Base-by-base conservation (phyloP, 495 filamentous ascomycete genomes). In the Oleoguttula mirabilis region DNA sequence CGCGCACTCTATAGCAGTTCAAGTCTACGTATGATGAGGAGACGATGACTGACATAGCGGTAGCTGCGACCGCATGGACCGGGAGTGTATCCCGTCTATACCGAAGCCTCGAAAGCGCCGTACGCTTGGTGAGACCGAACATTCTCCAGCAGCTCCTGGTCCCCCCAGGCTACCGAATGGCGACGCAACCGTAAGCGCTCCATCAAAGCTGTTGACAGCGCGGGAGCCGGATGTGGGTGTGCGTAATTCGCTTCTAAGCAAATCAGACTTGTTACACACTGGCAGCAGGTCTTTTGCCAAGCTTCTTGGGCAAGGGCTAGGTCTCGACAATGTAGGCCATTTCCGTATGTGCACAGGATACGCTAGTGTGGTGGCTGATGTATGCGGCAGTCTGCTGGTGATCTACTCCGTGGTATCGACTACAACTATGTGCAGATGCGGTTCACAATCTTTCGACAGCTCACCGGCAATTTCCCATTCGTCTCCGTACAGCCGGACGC, bases 91-190 rank as follows among this genome's bases (percentile, higher is more conserved):
- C 15, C 16, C 42, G 2, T 3, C 32, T 15, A 19, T 45, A 39
- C 42, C 42, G 12, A 45, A 45, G 34, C 14, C 42, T 25, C 32
- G 42, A 8, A 45, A 45, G 27, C 42, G 42, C 2, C 32, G 42
- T 32, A 32, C 34, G 21, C 14, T 30, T 30, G 27, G 8, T 8
- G 24, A 3, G 17, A 23, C 4, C 17, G 6, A 27, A 21, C n/a
- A n/a, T n/a, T n/a, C n/a, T n/a, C n/a, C n/a, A n/a, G n/a, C n/a
- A n/a, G n/a, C n/a, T n/a, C n/a, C n/a, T n/a, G n/a, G n/a, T n/a
- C n/a, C n/a, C n/a, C n/a, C n/a, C n/a, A n/a, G n/a, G n/a, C n/a
- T n/a, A n/a, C n/a, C n/a, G n/a, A n/a, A n/a, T n/a, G n/a, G n/a
- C n/a, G n/a, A n/a, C n/a, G n/a, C n/a, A n/a, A n/a, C n/a, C n/a